A percentile compares a stretch with the other conserved stretches of the same genome.
Evolutionary conservation across 495 filamentous ascomycete genomes (phyloP).

Genomic region (Pseudomonodictys pantanalensis): DNA sequence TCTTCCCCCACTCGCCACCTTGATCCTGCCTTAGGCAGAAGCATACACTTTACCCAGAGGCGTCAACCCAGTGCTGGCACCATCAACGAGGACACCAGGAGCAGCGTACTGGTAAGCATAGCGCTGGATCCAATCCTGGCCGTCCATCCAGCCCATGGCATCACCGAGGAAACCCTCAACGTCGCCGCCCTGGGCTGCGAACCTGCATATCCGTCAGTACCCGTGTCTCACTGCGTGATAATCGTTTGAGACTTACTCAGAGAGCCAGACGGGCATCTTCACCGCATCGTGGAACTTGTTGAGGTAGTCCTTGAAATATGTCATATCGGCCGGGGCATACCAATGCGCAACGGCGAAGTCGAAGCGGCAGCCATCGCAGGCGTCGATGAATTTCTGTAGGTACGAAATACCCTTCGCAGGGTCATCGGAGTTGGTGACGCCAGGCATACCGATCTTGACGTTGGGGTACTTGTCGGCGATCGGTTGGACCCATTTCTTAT

Average conservation of each 20-base stretch:
- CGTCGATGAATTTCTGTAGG: background rate
- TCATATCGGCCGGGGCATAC: conserved; percentile 32
- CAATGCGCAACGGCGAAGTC: conserved; percentile 9
- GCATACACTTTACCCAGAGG: conserved; percentile 16
- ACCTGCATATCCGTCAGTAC: too few species aligned
- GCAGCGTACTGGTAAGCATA: conserved; percentile 76
- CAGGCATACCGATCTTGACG: conserved; percentile 8
- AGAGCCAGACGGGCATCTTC: conserved; percentile 68
- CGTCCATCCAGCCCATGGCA: conserved; percentile 62
- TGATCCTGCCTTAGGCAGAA: background rate
- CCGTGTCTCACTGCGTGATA: too few species aligned
- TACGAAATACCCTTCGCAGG: conserved; percentile 5
- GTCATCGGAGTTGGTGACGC: conserved; percentile 10
- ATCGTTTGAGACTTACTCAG: conserved; percentile 86
- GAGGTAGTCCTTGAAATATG: conserved; percentile 38
- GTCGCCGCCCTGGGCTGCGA: conserved; percentile 45
- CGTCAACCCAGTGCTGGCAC: conserved; percentile 3
- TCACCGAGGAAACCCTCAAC: conserved; percentile 54
- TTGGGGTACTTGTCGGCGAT: background rate
- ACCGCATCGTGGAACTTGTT: conserved; percentile 40
- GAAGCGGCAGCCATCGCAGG: conserved; percentile 13
- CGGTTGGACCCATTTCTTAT: background rate
- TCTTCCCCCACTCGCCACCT: too few species aligned
- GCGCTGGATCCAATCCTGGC: conserved; percentile 70
- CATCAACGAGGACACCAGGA: conserved; percentile 49